Conservation (phyloP, 176 grass and related monocot genomes). For the Bolboschoenus planiculmis region DNA sequence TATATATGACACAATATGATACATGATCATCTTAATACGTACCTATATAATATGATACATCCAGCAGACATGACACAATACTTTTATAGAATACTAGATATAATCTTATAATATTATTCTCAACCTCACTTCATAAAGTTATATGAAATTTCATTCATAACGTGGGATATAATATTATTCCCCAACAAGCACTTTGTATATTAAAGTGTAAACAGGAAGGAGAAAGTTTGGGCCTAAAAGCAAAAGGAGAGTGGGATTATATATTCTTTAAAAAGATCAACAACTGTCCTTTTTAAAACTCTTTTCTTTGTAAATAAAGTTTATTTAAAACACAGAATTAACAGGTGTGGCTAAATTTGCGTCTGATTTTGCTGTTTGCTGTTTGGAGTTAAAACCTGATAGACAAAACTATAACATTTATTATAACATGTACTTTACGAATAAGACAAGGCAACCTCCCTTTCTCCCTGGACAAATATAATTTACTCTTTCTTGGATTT, state of each 20-base stretch:
- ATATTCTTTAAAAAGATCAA: background rate
- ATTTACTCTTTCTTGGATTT: background rate
- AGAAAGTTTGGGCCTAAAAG: background rate
- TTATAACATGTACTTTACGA: background rate
- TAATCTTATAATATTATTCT: too few species aligned
- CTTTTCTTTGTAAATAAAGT: background rate
- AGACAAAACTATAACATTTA: background rate
- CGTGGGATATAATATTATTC: background rate
- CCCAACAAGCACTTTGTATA: too few species aligned
- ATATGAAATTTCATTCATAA: background rate
- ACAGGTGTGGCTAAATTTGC: background rate
- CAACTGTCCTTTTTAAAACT: background rate
- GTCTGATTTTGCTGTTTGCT: background rate
- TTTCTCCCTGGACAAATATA: background rate
- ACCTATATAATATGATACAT: too few species aligned
- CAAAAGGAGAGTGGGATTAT: background rate
- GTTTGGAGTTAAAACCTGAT: background rate
- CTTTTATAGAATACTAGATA: too few species aligned
- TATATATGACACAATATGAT: too few species aligned
- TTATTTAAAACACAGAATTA: background rate
- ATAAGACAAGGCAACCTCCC: background rate
- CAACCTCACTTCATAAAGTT: background rate
- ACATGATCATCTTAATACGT: too few species aligned
- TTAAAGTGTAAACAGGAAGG: background rate
- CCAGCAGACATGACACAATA: too few species aligned